Evolutionary conservation across 495 filamentous ascomycete species (phyloP), one percentile per base, ranked within the genome.

Genomic region (Xylaria longipes): DNA sequence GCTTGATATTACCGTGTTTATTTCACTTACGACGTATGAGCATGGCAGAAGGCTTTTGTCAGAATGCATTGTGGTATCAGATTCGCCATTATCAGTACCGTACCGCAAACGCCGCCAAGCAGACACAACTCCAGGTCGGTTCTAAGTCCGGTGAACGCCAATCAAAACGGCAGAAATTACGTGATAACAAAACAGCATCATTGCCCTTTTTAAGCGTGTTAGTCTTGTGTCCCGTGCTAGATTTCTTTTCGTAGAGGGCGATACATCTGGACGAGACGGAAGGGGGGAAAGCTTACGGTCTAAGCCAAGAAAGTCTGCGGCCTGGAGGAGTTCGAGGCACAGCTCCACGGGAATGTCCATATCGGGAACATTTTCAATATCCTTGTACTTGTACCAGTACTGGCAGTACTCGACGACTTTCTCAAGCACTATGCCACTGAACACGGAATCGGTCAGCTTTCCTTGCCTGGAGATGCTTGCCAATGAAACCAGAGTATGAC

Each of bases 391-490:
- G 79, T 97, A 87, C 80, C 92, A 92, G 83, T 95, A 97, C 73
- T 93, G 92, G 71, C 97, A 92, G 82, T 97, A 97, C 82, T 97
- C 93, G 80, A 89, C 93, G 46, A 97, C 91, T 81, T 94, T 95
- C 78, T 97, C 94, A 3, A 99, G 88, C 33, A 98, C 89, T 20
- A 91, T 76, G 57, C 91, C 94, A 78, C 94, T 97, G 74, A 15
- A 61, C 22, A 37, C 35, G 54, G 1, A 5, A n/a, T 27, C 25
- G 65, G 58, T 76, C 46, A 79, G 73, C 57, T 25, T 61, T 37
- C 27, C 1, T 46, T 7, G 6, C n/a, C 9, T 11, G 25, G 39
- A 22, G 20, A 39, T n/a, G n/a, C 11, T 17, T 41, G 20, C 25
- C 1, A 20, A 41, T 33, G n/a, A 37, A 1, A n/a, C 29, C 5